Evolutionary conservation across 2,329 filamentous ascomycete species (phyloP), one percentile per base, ranked within the genome.

Genomic region (Cladorrhinum sp.): DNA sequence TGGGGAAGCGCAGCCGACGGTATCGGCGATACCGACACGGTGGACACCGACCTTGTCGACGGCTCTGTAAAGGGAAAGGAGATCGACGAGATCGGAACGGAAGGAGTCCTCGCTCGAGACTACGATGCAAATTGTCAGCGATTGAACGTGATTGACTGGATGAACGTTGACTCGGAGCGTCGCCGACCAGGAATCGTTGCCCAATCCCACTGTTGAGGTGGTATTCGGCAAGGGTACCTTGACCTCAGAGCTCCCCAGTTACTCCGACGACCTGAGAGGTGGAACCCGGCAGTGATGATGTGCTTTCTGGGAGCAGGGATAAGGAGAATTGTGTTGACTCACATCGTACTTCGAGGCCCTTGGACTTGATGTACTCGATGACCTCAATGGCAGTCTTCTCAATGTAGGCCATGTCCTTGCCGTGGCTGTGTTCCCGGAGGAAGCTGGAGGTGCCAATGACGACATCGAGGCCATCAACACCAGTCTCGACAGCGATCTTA

Each of bases 1-100:
- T 57, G 93, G 92, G 39, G 86, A 86, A 61, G 91, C 91, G 70
- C 90, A 92, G 61, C 90, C 90, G 67, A 96, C 92, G 12, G 92
- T 96, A 75, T 97, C 93, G 55, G 93, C 93, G 73, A 97, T 92
- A 79, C 93, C 93, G 53, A 95, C 91, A 73, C 91, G 83, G 80
- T 91, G 85, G 56, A 95, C 91, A 69, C 91, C 91, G 67, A 91
- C 85, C 82, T 92, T 91, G 79, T 94, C 89, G 62, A 94, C 91
- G n/a, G 90, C 89, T 62, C 83, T 86, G 82, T 96, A 96, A 68
- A 95, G 85, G 57, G 87, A 89, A 61, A 95, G 83, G 51, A 96
- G 84, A 73, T 96, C 91, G 66, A 94, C 91, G 14, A 96, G 81
- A 73, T 94, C 88, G 60, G 89, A 91, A 67, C 91, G 86, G 87